Evolutionary conservation across 768 basidiomycete species (phyloP).

Genomic region (Mycena epipterygia): DNA sequence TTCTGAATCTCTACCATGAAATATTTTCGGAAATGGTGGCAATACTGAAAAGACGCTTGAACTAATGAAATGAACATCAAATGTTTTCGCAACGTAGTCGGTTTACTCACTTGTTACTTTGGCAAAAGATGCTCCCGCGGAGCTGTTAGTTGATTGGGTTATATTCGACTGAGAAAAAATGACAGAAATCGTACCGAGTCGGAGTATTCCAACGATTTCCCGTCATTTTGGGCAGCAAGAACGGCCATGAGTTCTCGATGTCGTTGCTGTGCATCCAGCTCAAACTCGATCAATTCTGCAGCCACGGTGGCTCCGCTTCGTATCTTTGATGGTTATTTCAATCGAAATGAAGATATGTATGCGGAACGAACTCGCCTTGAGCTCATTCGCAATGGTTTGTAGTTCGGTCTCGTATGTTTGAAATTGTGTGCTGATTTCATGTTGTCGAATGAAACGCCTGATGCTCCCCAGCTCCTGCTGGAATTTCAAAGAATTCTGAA

Average conservation of each 20-base stretch:
- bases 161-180: neutral
- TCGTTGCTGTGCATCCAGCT: conserved; percentile 3
- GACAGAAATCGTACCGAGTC: neutral
- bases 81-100: neutral
- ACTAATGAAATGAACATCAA: no score
- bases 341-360: neutral
- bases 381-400: neutral
- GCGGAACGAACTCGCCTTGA: neutral
- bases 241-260: conserved; percentile 8
- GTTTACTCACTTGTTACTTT: neutral
- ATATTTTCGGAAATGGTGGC: conserved; percentile 10
- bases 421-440: neutral
- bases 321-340: neutral
- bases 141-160: neutral
- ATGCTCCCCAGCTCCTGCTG: conserved; percentile 12
- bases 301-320: neutral
- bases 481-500: neutral
- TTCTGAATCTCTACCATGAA: conserved; percentile 12
- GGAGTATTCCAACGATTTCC: neutral
- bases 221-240: neutral
- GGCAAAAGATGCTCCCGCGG: neutral
- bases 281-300: neutral
- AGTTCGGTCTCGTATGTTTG: neutral
- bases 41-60: neutral
- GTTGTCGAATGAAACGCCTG: conserved; percentile 10